Conservation (phyloP, 129 eudicot species). For the Saussurea involucrata region DNA sequence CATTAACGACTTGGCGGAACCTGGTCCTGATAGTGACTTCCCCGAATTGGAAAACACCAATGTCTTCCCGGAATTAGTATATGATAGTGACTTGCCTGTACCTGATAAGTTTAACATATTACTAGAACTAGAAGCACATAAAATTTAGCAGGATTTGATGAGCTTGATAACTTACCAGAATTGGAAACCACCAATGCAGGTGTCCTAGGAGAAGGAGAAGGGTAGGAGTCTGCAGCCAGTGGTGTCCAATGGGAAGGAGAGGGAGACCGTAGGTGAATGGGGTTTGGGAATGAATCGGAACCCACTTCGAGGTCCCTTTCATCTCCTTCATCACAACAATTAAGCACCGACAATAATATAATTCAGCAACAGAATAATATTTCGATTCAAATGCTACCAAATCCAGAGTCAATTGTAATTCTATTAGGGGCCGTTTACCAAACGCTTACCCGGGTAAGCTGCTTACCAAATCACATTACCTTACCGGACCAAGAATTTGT, state of each 20-base stretch:
- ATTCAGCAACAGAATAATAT: background rate
- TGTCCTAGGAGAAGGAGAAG: conserved; percentile 46
- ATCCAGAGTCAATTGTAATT: background rate
- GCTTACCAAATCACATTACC: too few species aligned
- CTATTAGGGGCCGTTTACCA: too few species aligned
- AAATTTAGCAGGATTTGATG: conserved; percentile 9
- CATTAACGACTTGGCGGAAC: conserved; percentile 49
- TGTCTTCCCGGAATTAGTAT: conserved; percentile 47
- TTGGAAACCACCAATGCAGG: conserved; percentile 47
- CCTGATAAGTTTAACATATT: conserved; percentile 23
- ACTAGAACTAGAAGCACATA: conserved; percentile 28
- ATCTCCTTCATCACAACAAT: conserved; percentile 22
- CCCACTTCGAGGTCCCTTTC: conserved; percentile 54
- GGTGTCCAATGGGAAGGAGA: conserved; percentile 41
- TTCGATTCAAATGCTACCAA: background rate
- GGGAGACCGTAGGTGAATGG: conserved; percentile 15
- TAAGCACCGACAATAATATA: background rate
- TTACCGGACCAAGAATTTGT: too few species aligned
- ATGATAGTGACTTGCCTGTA: conserved; percentile 40
- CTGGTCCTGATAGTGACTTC: conserved; percentile 46
- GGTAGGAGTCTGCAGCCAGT: conserved; percentile 11
- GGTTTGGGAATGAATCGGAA: conserved; percentile 15
- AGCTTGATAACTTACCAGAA: conserved; percentile 31
- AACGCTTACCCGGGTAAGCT: too few species aligned
- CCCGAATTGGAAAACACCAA: conserved; percentile 39